These are phyloP conservation scores for Lolium multiflorum DNA, from an alignment of 176 grass and related monocot genomes.

Conservation along the genomic window DNA sequence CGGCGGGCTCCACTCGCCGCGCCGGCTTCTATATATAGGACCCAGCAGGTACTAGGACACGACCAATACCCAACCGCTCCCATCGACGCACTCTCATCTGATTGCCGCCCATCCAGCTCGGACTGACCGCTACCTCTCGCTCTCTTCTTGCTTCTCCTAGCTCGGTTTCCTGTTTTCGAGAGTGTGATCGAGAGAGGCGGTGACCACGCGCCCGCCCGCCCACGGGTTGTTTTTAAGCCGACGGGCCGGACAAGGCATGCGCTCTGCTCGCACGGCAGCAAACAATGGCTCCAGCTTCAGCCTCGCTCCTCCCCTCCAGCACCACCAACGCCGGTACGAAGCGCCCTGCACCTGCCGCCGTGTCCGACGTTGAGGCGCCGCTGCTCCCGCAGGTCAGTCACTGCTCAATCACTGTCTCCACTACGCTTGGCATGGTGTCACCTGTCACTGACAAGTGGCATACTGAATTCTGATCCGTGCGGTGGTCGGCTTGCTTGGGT, in stretches of 20 bases:
- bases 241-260: constrained; percentile 31
- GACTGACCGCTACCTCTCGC: constrained; percentile 30
- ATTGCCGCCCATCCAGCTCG: constrained; percentile 33
- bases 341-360: constrained; percentile 9
- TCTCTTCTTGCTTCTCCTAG: neutral
- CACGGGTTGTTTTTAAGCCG: constrained; percentile 17
- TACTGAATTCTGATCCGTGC: no score
- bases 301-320: constrained; percentile 15
- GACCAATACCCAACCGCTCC: constrained; percentile 7
- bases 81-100: neutral
- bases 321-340: neutral
- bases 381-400: constrained; percentile 24
- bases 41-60: neutral
- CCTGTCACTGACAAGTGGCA: no score
- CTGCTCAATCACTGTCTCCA: neutral
- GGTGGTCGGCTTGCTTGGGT: no score
- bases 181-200: no score
- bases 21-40: neutral
- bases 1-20: neutral
- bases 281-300: constrained; percentile 44
- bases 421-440: no score
- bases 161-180: neutral
- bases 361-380: constrained; percentile 3
- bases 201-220: neutral
- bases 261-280: neutral